Evolutionary conservation across 768 basidiomycete species (phyloP), one percentile per base, ranked within the genome.

Genomic region (Suillus subluteus): DNA sequence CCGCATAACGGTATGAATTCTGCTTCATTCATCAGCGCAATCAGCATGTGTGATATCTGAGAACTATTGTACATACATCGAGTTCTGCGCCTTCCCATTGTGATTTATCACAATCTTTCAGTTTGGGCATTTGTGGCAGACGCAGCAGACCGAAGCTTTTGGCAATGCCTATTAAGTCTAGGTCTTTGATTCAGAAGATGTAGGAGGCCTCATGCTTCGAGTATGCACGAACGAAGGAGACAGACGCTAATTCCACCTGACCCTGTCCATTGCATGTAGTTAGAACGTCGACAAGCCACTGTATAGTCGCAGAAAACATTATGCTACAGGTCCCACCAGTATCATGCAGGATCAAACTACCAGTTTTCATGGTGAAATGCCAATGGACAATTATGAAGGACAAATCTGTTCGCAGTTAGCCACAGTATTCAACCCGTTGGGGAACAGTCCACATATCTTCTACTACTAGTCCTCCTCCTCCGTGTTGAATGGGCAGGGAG

Each of bases 201-300:
- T 96, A 99, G 0, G 93, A 92, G 3, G 98, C 98, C 75, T 99
- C 97, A 71, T 99, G 98, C 75, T 98, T 99, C 5, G 94, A 94
- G 75, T 99, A 99, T 1, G 98, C 94, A 6, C 91, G 88, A 26
- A 96, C 86, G 68, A 96, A 95, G 0, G 98, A 98, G 2, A 99
- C 98, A 73, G 95, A 98, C 0, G 95, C 93, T 32, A 32, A 32
- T 32, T 32, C 30, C 30, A 32, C 30, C 30, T 32, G 30, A 2
- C 30, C 30, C 30, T 32, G 30, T 32, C 30, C 30, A 4, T 4
- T 32, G 30, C 30, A 4, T 32, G 30, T 32, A 32, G 30, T 2
- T 32, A 32, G 30, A 32, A 4, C 30, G 30, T 32, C 30, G 30
- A 32, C 30, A 32, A 32, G 30, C 30, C 30, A 32, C 30, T 32